phyloP scores from a whole-genome alignment of 257 asterid genomes.

The Ilex aquifolium region DNA sequence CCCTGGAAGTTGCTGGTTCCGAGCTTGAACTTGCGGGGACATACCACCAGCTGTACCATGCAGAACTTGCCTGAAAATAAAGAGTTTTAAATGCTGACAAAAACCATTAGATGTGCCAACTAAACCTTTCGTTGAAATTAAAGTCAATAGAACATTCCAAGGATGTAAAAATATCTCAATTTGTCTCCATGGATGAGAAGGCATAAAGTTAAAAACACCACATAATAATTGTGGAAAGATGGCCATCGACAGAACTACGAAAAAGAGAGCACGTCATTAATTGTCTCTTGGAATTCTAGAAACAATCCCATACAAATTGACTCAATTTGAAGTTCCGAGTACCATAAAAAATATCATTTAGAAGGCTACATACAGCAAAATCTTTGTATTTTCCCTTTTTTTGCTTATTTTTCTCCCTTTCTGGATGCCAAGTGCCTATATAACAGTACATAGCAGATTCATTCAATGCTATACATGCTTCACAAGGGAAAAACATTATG shows the following conservation, averaged over 20 bases:
- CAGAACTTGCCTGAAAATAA: constrained; percentile 63
- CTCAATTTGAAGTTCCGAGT: not conserved
- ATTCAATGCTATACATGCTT: not conserved
- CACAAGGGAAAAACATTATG: not conserved
- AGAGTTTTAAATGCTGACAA: not conserved
- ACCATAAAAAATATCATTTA: not conserved
- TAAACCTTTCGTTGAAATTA: not conserved
- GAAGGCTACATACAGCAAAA: too few species aligned
- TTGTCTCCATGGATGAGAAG: not conserved
- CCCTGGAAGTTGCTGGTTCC: constrained; percentile 91
- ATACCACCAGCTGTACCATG: constrained; percentile 79
- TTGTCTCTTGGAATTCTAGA: not conserved
- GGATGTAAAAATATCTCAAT: not conserved
- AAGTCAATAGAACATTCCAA: not conserved
- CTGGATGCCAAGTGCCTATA: constrained; percentile 5
- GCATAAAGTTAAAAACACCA: not conserved
- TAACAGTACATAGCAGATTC: too few species aligned
- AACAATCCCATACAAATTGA: not conserved
- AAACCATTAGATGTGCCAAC: too few species aligned
- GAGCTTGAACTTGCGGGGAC: constrained; percentile 88
- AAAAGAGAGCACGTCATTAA: not conserved
- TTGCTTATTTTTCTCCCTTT: not conserved
- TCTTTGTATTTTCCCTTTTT: not conserved
- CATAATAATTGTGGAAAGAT: not conserved
- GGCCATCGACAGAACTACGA: not conserved